These are phyloP conservation scores for Colletotrichum sp. DNA, from an alignment of 2,329 filamentous ascomycete species.

Conservation along the genomic window DNA sequence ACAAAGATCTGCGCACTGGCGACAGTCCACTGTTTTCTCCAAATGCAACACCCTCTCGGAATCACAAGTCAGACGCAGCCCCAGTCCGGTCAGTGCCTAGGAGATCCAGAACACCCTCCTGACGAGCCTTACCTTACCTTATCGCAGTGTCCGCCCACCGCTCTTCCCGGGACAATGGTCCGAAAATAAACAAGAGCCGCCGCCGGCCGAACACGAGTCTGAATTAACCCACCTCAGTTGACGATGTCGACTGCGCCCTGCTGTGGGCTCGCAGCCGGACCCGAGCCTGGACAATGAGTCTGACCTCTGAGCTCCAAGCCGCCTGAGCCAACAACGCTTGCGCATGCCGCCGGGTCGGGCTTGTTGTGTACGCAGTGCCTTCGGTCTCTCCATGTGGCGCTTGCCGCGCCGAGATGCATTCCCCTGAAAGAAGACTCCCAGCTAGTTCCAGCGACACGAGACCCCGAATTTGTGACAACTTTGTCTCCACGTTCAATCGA, in stretches of 20 bases:
- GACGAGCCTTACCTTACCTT: neutral
- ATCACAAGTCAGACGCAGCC: neutral
- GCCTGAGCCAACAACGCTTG: neutral
- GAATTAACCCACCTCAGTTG: neutral
- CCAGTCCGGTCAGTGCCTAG: neutral
- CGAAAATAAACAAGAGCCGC: constrained; percentile 16
- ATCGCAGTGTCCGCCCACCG: neutral
- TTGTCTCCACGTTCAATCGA: neutral
- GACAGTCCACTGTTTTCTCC: constrained; percentile 6
- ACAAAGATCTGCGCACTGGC: neutral
- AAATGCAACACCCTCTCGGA: neutral
- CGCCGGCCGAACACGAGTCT: constrained; percentile 17
- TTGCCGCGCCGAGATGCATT: constrained; percentile 2
- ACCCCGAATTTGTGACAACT: neutral
- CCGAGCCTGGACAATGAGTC: neutral
- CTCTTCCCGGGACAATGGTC: constrained; percentile 10
- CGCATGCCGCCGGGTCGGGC: neutral
- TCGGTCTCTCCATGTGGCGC: constrained; percentile 16
- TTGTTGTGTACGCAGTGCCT: neutral
- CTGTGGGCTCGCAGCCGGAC: neutral
- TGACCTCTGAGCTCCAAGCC: neutral
- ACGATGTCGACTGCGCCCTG: constrained; percentile 18
- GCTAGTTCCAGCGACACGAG: neutral
- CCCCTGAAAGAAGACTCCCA: neutral
- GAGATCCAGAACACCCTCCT: constrained; percentile 3